Conservation (phyloP, 2,329 filamentous ascomycete genomes). For the Paracoccidioides brasiliensis region DNA sequence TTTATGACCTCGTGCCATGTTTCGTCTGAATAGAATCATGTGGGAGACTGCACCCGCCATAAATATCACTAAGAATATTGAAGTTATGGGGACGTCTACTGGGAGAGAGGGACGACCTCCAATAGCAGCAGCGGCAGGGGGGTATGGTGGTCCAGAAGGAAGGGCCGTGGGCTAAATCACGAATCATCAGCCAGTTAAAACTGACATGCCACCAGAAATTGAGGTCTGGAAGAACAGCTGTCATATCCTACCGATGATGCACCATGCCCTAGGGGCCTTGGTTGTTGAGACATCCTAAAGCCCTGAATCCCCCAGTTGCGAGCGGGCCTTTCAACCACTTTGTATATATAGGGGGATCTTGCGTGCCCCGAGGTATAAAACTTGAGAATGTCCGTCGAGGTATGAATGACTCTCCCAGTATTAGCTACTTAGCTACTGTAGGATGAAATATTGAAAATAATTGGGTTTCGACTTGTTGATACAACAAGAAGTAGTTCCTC, state of each 20-base stretch:
- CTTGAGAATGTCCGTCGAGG: too few species aligned
- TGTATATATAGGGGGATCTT: too few species aligned
- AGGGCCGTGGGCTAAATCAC: not conserved
- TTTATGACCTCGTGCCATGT: constrained; percentile 32
- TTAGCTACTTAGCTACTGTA: too few species aligned
- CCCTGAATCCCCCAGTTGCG: too few species aligned
- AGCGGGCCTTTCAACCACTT: too few species aligned
- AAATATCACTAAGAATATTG: constrained; percentile 46
- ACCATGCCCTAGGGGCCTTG: not conserved
- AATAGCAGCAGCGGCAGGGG: constrained; percentile 18
- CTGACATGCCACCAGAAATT: not conserved
- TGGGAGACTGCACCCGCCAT: constrained; percentile 29
- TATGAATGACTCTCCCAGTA: too few species aligned
- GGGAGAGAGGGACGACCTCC: constrained; percentile 40
- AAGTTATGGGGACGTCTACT: constrained; percentile 52
- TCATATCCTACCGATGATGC: not conserved
- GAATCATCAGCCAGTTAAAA: not conserved
- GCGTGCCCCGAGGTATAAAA: too few species aligned
- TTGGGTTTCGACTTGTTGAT: too few species aligned
- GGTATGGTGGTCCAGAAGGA: constrained; percentile 18
- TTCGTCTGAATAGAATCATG: constrained; percentile 34
- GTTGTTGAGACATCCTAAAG: not conserved
- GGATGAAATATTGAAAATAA: too few species aligned
- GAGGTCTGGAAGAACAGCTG: not conserved
- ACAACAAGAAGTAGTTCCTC: too few species aligned